These are phyloP conservation scores for Talaromyces sp. DNA, from an alignment of 2,329 filamentous ascomycete genomes.

Conservation along the genomic window DNA sequence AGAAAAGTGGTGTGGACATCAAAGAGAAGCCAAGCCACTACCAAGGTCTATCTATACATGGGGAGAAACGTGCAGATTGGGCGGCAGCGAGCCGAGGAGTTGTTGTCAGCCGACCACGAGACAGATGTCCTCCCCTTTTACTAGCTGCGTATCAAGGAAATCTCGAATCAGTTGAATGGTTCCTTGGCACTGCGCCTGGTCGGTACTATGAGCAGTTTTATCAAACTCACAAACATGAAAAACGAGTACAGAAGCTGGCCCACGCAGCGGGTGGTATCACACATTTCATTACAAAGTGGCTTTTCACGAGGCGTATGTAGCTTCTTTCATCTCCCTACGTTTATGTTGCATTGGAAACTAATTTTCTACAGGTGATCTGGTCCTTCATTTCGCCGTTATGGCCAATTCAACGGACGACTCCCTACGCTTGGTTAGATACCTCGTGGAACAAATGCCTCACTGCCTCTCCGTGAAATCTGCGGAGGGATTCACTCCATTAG, in stretches of 20 bases:
- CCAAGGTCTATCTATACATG: slow-evolving; percentile 69
- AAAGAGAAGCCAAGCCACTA: slow-evolving; percentile 65
- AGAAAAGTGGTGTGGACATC: slow-evolving; percentile 58
- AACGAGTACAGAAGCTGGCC: slow-evolving; percentile 56
- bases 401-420: slow-evolving; percentile 38
- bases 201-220: slow-evolving; percentile 65
- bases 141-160: slow-evolving; percentile 38
- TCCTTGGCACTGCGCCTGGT: slow-evolving; percentile 64
- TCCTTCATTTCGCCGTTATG: slow-evolving; percentile 61
- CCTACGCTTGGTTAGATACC: slow-evolving; percentile 56
- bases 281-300: slow-evolving; percentile 49
- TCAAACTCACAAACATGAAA: slow-evolving; percentile 55
- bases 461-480: slow-evolving; percentile 54
- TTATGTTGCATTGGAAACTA: not conserved
- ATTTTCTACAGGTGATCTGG: slow-evolving; percentile 35
- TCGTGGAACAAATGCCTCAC: slow-evolving; percentile 57
- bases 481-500: slow-evolving; percentile 55
- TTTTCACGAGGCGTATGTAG: slow-evolving; percentile 45
- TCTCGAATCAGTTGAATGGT: slow-evolving; percentile 69
- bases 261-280: slow-evolving; percentile 59
- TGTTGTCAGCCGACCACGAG: not conserved
- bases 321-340: not conserved
- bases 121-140: slow-evolving; percentile 25
- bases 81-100: slow-evolving; percentile 50
- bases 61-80: slow-evolving; percentile 71